A percentile compares a stretch with the other conserved stretches of the same genome.
phyloP scores from a whole-genome alignment of 176 grass and related monocot species.

The Avena insularis region DNA sequence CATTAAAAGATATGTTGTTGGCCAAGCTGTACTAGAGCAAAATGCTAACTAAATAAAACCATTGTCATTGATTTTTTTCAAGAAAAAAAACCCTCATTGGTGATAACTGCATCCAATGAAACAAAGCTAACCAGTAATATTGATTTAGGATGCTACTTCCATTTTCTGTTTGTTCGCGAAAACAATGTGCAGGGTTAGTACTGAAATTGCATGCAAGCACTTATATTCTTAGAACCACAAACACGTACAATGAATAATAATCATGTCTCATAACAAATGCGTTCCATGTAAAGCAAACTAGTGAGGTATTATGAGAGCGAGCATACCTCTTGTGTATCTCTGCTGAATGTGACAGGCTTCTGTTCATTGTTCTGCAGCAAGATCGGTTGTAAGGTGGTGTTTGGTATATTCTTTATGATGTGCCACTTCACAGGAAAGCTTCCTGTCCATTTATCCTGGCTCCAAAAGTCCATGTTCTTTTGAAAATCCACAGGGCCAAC shows the following conservation, averaged over 20 bases:
- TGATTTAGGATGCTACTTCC: background rate
- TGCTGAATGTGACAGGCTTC: constrained; percentile 77
- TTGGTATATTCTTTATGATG: constrained; percentile 83
- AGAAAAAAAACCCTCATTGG: background rate
- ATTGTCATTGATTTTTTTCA: background rate
- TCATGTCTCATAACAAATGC: background rate
- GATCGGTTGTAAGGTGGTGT: constrained; percentile 53
- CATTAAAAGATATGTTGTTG: background rate
- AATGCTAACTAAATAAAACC: background rate
- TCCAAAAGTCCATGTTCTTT: constrained; percentile 83
- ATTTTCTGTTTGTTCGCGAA: constrained; percentile 3
- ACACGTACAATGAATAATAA: constrained; percentile 20
- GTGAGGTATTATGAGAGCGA: constrained; percentile 18
- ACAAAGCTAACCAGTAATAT: constrained; percentile 19
- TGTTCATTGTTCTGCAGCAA: constrained; percentile 77
- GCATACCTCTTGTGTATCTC: constrained; percentile 85
- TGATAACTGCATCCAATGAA: constrained; percentile 13
- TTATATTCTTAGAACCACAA: background rate
- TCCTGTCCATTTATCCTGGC: constrained; percentile 68
- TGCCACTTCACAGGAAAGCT: constrained; percentile 90
- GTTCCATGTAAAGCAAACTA: constrained; percentile 18
- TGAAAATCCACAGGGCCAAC: constrained; percentile 74
- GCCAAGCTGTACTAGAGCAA: background rate
- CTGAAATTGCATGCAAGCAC: constrained; percentile 7
- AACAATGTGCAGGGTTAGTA: background rate